These are phyloP conservation scores for Apiosordaria backusii DNA, from an alignment of 495 filamentous ascomycete genomes.

Conservation along the genomic window DNA sequence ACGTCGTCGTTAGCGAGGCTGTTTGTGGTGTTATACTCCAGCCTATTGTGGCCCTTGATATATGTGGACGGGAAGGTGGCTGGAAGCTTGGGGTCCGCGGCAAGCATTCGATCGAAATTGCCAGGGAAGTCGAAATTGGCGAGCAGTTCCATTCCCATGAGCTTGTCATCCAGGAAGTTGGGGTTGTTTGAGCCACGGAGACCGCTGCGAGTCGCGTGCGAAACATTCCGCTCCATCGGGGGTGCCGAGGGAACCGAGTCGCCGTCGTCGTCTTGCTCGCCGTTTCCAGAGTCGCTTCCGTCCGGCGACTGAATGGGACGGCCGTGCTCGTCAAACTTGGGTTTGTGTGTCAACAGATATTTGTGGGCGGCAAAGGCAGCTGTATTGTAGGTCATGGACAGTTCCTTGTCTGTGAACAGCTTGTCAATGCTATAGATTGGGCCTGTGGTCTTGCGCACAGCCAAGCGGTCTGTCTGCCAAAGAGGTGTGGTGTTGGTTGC, in stretches of 20 bases:
- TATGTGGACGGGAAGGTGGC: conserved; percentile 57
- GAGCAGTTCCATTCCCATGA: conserved; percentile 57
- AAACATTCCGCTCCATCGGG: conserved; percentile 68
- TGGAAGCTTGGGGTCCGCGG: conserved; percentile 55
- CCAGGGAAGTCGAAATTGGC: conserved; percentile 61
- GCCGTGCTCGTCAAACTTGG: conserved; percentile 45
- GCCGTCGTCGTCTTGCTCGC: conserved; percentile 43
- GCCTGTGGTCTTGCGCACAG: conserved; percentile 43
- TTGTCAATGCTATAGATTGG: conserved; percentile 76
- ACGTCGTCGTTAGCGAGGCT: conserved; percentile 56
- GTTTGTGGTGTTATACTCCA: conserved; percentile 46
- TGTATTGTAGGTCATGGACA: conserved; percentile 67
- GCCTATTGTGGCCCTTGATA: conserved; percentile 42
- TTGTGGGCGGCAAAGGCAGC: conserved; percentile 63
- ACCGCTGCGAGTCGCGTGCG: conserved; percentile 71
- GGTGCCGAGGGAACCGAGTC: conserved; percentile 54
- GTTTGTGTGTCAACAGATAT: conserved; percentile 52
- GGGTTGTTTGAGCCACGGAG: conserved; percentile 53
- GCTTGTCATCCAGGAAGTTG: conserved; percentile 52
- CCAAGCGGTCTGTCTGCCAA: conserved; percentile 49
- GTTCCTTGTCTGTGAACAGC: conserved; percentile 91
- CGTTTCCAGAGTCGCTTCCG: conserved; percentile 51
- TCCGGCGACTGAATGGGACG: conserved; percentile 45
- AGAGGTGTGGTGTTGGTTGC: conserved; percentile 52
- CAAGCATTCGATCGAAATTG: conserved; percentile 46